A percentile compares a stretch with the other conserved stretches of the same genome.
Evolutionary conservation across 208 protist genomes (phyloP).

Genomic region (Trichomonas tenax): DNA sequence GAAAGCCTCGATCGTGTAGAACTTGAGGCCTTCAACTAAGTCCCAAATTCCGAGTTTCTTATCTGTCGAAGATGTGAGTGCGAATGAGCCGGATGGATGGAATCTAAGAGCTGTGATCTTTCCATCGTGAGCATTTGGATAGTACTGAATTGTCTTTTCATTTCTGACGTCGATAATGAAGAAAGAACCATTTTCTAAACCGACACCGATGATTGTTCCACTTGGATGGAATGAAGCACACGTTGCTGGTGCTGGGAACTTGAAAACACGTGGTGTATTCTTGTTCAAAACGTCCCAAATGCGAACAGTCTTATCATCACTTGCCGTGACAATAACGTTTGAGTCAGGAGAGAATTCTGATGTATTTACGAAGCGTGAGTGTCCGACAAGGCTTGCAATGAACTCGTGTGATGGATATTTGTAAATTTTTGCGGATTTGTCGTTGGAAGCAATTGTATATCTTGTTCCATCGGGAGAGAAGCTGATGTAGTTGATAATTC

Average conservation of each 20-base stretch:
- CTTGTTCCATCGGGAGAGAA: not conserved
- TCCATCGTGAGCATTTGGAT: not conserved
- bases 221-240: not conserved
- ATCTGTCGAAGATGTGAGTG: not conserved
- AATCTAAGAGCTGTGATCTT: not conserved
- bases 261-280: not conserved
- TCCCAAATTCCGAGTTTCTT: not conserved
- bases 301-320: not conserved
- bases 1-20: not conserved
- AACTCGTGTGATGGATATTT: not conserved
- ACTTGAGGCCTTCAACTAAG: not conserved
- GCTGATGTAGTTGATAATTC: not conserved
- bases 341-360: not conserved
- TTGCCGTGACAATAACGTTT: not conserved
- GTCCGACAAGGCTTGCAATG: not conserved
- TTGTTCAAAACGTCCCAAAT: not conserved
- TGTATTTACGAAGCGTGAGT: not conserved
- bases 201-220: not conserved
- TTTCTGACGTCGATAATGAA: not conserved
- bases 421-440: not conserved
- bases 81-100: not conserved
- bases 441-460: constrained; percentile 1
- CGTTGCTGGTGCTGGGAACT: not conserved
- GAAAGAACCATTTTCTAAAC: not conserved
- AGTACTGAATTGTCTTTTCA: not conserved